Conservation (phyloP, 371 early-diverging fungal genomes). For the Rhizomucor miehei region DNA sequence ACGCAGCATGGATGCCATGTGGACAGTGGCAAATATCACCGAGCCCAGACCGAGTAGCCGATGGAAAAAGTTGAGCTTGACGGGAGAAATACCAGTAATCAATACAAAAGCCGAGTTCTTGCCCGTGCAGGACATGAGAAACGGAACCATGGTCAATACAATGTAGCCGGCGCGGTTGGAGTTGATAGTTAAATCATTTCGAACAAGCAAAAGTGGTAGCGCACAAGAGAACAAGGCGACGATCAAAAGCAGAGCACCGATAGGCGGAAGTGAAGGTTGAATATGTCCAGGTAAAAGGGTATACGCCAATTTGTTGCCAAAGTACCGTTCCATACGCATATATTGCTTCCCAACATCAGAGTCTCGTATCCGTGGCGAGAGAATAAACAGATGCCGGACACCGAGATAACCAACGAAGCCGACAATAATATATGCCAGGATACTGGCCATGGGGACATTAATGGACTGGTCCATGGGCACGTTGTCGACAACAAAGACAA, state of each 20-base stretch:
- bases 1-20: conserved; percentile 47
- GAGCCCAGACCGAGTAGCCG: conserved; percentile 45
- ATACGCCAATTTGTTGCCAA: conserved; percentile 47
- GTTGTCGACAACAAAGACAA: too few species aligned
- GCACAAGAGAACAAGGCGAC: conserved; percentile 36
- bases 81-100: conserved; percentile 54
- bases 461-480: too few species aligned
- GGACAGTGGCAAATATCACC: conserved; percentile 47
- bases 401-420: too few species aligned
- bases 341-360: not conserved
- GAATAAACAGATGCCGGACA: not conserved
- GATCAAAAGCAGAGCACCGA: conserved; percentile 44
- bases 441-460: too few species aligned
- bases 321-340: conserved; percentile 23
- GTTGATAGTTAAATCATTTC: conserved; percentile 45
- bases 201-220: conserved; percentile 36
- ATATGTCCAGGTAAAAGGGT: conserved; percentile 16
- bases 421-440: too few species aligned
- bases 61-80: conserved; percentile 51
- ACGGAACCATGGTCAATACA: conserved; percentile 50
- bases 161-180: conserved; percentile 62
- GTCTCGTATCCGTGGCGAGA: not conserved
- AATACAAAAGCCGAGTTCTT: conserved; percentile 52
- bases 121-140: conserved; percentile 55
- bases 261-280: conserved; percentile 30